Base-by-base conservation (phyloP, 352 stramenopile species). In the Elongisporangium undulatum region DNA sequence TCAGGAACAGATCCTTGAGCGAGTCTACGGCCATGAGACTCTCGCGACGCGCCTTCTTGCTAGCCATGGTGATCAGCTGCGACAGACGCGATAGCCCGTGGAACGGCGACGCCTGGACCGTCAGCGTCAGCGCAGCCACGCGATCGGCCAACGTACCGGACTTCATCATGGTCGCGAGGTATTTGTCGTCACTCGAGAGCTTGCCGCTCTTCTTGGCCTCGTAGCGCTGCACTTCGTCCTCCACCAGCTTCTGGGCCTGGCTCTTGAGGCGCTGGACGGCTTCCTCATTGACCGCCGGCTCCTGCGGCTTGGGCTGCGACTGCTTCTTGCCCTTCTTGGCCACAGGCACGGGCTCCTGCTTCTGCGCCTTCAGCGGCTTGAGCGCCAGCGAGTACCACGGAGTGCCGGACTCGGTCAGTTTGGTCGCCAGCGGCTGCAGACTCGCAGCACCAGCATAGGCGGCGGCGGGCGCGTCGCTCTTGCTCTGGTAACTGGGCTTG, bases 1-100 rank as follows among this genome's bases (percentile, higher is more conserved):
- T 91, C 9, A 97, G 69, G 58, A 98, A 98, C n/a, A 98, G 57
- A 75, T 98, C 92, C 61, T 96, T 94, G 60, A 98, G 78, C 29
- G 90, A 96, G 54, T 98, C 90, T 17, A 97, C 70, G 7, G 93
- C 91, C 85, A 97, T 90, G 62, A 94, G 77, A 56, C 80, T 89
- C 65, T 95, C 91, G 16, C 92, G 77, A 39, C 89, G 78, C 39
- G 89, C 88, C 56, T 96, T 95, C 69, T 97, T 98, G 64, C 70
- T 88, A 22, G 90, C 87, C 79, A 98, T 94, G 0, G 75, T 79
- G 53, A 98, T 82, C 19, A 98, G 75, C 57, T 93, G 81, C 5
- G 86, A 74, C 3, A 98, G 52, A 0, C 73, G 74, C 16, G 77
- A 61, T 6, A 98, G 58, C 34, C 72, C 83, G 61, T 96, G 84